Evolutionary conservation across 2,329 filamentous ascomycete genomes (phyloP).

Genomic region (Trichoderma koningiopsis): DNA sequence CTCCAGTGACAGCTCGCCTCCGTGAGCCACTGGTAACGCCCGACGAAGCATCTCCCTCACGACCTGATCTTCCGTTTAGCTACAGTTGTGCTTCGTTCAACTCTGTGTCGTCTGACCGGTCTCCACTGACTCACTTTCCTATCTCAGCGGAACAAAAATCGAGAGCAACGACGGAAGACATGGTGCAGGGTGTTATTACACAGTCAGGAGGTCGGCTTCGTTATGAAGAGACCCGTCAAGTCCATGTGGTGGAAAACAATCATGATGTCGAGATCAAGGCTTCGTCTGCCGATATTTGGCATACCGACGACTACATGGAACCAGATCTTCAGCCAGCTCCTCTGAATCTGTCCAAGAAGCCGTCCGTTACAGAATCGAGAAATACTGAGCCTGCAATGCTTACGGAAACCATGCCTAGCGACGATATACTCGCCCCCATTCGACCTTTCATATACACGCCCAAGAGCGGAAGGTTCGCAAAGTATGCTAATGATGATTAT

Average conservation of each 20-base stretch:
- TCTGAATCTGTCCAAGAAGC: conserved; percentile 29
- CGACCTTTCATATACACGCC: neutral
- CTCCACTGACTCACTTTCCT: conserved; percentile 35
- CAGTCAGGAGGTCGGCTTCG: conserved; percentile 31
- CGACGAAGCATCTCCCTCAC: conserved; percentile 4
- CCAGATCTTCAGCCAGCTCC: conserved; percentile 34
- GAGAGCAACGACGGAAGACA: conserved; percentile 33
- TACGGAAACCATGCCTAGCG: neutral
- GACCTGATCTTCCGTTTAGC: conserved; percentile 4
- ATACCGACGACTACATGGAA: conserved; percentile 28
- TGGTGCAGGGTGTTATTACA: conserved; percentile 32
- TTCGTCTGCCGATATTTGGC: conserved; percentile 32
- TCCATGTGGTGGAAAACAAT: conserved; percentile 29
- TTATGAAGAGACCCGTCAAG: conserved; percentile 28
- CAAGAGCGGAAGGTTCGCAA: neutral
- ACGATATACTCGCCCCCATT: neutral
- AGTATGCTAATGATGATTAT: neutral
- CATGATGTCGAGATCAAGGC: conserved; percentile 27
- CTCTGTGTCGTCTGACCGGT: conserved; percentile 27
- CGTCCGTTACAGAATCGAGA: neutral
- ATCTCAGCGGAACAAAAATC: conserved; percentile 32
- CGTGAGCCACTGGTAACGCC: neutral
- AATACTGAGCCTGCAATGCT: neutral
- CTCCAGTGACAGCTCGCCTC: conserved; percentile 6
- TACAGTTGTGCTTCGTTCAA: conserved; percentile 26